Evolutionary conservation across 306 rosid species (phyloP), one percentile per base, ranked within the genome.

Genomic region (Begonia fuchsioides): DNA sequence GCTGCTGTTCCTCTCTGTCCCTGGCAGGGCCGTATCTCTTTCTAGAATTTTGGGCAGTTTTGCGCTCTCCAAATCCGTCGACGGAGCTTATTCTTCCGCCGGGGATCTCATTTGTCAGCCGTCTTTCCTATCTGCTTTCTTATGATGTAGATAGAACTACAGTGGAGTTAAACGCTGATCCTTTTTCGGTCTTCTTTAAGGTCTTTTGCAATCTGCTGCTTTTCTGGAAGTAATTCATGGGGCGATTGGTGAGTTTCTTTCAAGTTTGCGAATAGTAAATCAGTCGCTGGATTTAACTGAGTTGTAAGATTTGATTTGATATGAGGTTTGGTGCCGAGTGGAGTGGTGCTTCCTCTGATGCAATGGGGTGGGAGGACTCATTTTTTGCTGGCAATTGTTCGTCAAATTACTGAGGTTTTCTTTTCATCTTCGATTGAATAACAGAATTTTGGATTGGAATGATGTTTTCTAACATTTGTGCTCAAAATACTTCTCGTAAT

Each of bases 331-430:
- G 97, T 90, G 39, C 97, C 97, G 9, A 90, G 92, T 40, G 94
- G 97, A 47, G 74, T 64, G 47, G 43, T 81, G 74, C 70, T 84
- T 69, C 90, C 97, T 67, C 66, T 85, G 50, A 71, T 90, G 92
- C 95, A 90, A 73, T 90, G 98, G 98, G 80, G 73, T 39, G 98
- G 98, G 56, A 81, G 85, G 76, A 56, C 66, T 13, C 86, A 90
- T 43, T 81, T 82, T 77, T 50, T 81, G 63, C 62, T 70, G 59
- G 78, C 79, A 3, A 48, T 90, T 68, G 70, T 90, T 63, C 52
- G 56, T 15, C 76, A 61, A 58, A 53, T 74, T 45, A 47, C 55
- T 1, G 90, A 81, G 95, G 97, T 88, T 52, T 8, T 41, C 43
- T n/a, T 54, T 49, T 9, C 26, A 1, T 2, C 14, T 32, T 50